Base-by-base conservation (phyloP, 345 rosid species). In the Fremontodendron californicum region DNA sequence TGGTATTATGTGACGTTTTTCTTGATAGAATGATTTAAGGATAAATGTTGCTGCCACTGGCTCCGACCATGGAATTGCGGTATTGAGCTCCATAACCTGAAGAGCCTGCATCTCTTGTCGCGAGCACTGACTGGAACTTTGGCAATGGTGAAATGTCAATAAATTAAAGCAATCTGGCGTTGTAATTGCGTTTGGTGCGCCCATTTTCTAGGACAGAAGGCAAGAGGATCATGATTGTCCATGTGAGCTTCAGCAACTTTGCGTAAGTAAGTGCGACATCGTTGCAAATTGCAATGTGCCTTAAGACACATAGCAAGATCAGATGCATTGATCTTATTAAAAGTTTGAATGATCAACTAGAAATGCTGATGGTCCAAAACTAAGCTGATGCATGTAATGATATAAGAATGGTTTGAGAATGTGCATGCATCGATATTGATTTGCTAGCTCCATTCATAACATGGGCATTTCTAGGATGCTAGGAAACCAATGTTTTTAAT, bases 1-100 rank as follows among this genome's bases (percentile, higher is more conserved):
- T 77, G 77, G 67, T 54, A 79, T 67, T 71, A 29, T 65, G 63
- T 64, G 37, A 77, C 35, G 71, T 71, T 84, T 84, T 82, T 80
- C 78, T 80, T 77, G 74, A 69, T 71, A 54, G 61, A 74, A 79
- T 81, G 80, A 42, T 80, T 82, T 71, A 40, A 76, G 82, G 75
- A 82, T 75, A 31, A 62, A 75, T 80, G 83, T 79, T 83, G 90
- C 82, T 84, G 73, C 83, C 85, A 78, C 25, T 70, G 82, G 86
- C 89, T 87, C 86, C 78, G 81, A 85, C 90, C 93, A 85, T 69
- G 83, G 84, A 86, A 81, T 83, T 75, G 58, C 83, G 89, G 91
- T 77, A 84, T 90, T 79, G 92, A 82, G 81, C 87, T 87, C 82
- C 89, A 81, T 70, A 79, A 80, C 71, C 77, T 70, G 80, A 45